phyloP scores from a whole-genome alignment of 164 flowering plant genomes.

The Vitis amurensis region DNA sequence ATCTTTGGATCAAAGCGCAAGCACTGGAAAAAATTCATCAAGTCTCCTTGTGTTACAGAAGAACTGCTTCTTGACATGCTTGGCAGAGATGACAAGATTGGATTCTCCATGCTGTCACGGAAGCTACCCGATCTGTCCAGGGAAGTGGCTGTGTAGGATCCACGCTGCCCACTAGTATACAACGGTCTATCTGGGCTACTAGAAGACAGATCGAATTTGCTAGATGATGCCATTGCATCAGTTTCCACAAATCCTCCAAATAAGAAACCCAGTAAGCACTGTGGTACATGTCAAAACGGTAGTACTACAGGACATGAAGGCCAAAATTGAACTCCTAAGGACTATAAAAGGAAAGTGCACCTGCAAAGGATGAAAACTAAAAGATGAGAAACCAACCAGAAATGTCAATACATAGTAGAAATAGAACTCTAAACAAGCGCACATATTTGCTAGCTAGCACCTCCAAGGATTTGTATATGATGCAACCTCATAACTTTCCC shows the following conservation, averaged over 20 bases:
- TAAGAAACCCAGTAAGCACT: conserved; percentile 27
- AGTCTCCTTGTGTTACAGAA: conserved; percentile 45
- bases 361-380: conserved; percentile 21
- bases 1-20: conserved; percentile 58
- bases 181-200: conserved; percentile 72
- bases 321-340: conserved; percentile 5
- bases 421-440: too few species aligned
- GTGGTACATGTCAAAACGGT: conserved; percentile 39
- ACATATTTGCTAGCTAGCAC: too few species aligned
- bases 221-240: conserved; percentile 68
- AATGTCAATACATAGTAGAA: background rate
- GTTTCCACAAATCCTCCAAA: conserved; percentile 26
- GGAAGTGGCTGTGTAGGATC: conserved; percentile 49
- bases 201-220: conserved; percentile 67
- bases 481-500: background rate
- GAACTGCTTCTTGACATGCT: conserved; percentile 61
- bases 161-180: conserved; percentile 60
- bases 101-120: conserved; percentile 66
- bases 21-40: conserved; percentile 55
- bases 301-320: conserved; percentile 29
- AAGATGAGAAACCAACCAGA: background rate
- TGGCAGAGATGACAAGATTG: conserved; percentile 55
- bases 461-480: too few species aligned
- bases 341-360: conserved; percentile 10
- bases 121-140: conserved; percentile 72